Conservation (phyloP, 306 rosid genomes). For the Cucumis cinereus region DNA sequence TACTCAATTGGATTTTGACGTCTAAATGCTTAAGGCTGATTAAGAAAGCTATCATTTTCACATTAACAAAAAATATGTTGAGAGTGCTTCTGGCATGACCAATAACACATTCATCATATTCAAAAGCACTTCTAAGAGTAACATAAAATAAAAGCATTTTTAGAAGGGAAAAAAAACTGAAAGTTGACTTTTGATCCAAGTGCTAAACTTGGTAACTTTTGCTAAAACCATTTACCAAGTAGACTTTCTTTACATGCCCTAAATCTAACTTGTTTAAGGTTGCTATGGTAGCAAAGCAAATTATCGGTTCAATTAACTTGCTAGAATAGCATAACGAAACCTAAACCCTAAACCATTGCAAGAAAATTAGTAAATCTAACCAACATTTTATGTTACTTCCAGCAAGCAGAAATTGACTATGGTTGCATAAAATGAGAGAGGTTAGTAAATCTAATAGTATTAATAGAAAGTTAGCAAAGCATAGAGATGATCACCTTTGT, state of each 20-base stretch:
- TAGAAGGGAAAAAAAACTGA: too few relatives aligned
- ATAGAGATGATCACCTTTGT: slow-evolving; percentile 2
- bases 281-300: neutral
- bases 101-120: neutral
- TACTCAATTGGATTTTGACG: neutral
- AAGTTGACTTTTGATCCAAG: neutral
- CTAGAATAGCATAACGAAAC: neutral
- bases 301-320: neutral
- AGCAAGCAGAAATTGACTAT: neutral
- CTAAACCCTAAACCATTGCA: neutral
- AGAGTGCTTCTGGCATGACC: neutral
- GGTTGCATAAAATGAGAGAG: neutral
- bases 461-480: neutral
- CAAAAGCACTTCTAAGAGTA: neutral
- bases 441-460: neutral
- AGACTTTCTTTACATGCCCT: too few relatives aligned
- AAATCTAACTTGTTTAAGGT: too few relatives aligned
- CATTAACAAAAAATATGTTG: neutral
- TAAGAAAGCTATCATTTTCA: neutral
- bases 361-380: neutral
- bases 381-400: neutral
- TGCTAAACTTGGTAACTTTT: neutral
- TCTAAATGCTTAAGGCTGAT: neutral
- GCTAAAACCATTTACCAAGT: too few relatives aligned
- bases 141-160: neutral